Percentiles rank a stretch among this genome's conserved stretches.
These are phyloP conservation scores for Candolleomyces eurysporus DNA, from an alignment of 768 basidiomycete genomes.

Conservation along the genomic window DNA sequence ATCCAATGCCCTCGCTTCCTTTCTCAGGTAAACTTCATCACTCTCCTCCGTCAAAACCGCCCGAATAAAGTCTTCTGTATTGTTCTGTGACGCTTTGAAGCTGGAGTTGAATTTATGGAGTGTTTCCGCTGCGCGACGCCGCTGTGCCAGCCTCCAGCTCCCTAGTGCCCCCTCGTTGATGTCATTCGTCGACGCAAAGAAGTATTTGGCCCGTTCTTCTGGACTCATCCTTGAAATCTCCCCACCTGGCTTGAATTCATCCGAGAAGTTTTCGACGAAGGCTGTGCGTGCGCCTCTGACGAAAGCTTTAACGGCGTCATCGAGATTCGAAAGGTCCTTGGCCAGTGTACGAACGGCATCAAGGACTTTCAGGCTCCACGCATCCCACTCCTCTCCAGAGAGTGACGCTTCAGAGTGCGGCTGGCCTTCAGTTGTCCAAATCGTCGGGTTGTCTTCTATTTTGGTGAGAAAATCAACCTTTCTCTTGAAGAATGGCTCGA, in stretches of 20 bases:
- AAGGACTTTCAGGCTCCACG: neutral
- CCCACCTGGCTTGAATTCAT: neutral
- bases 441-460: neutral
- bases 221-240: neutral
- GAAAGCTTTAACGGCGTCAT: neutral
- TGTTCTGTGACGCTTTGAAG: neutral
- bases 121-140: neutral
- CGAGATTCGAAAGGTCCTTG: neutral
- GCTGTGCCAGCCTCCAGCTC: neutral
- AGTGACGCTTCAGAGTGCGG: neutral
- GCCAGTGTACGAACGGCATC: neutral
- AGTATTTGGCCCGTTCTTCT: neutral
- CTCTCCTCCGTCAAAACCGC: neutral
- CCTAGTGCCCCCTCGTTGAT: neutral
- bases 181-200: neutral
- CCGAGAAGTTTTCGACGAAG: neutral
- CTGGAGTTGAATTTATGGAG: neutral
- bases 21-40: neutral
- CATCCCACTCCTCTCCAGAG: neutral
- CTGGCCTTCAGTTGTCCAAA: neutral
- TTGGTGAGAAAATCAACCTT: neutral
- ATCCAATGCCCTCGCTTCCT: neutral
- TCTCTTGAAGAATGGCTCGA: neutral
- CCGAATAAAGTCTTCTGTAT: neutral
- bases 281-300: neutral